Base-by-base conservation (phyloP, 805 yeast species). In the Zygosaccharomyces bisporus region DNA sequence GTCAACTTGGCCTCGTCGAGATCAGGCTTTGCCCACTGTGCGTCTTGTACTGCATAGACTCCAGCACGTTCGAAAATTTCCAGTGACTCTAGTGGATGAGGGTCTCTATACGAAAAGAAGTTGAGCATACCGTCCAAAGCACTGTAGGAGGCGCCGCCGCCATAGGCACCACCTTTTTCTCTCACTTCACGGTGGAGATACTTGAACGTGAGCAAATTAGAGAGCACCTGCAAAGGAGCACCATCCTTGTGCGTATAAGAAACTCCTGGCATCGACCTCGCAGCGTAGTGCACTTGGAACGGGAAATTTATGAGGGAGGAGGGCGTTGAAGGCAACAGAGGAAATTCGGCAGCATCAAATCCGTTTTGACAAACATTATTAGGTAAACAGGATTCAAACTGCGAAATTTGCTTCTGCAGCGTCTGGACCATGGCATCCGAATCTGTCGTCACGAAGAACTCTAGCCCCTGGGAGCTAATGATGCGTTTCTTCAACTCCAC, bases 91-190 rank as follows among this genome's bases (percentile, higher is more conserved):
- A 74, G 60, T 1, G 96, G 87, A 51, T 86, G 83, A 13, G 99
- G 99, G 63, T 93, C 99, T 54, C 99, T 76, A 69, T 91, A 93
- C 0, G 98, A 89, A 67, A 84, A 93, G 67, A 75, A 88, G 25
- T 85, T 76, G 57, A 91, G 79, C 2, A 81, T 56, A 0, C 97
- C 98, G 40, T 85, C 87, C 17, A 86, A 61, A 0, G 91, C 88
- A 60, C 83, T 86, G 62, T 82, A 93, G 6, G 77, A 68, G 4
- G 95, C 85, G 3, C 99, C 99, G 4, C 96, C 98, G 6, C 99
- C 99, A 60, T 93, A 93, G 0, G 99, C 99, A 47, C 99, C 99
- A 45, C 96, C 96, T 57, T 91, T 80, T 60, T 93, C 99, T 53
- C 99, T 77, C 30, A 93, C 80, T 51, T 89, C 95, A 9, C 87